These are phyloP conservation scores for Perkinsus olseni DNA, from an alignment of 169 alveolate genomes.

Conservation along the genomic window DNA sequence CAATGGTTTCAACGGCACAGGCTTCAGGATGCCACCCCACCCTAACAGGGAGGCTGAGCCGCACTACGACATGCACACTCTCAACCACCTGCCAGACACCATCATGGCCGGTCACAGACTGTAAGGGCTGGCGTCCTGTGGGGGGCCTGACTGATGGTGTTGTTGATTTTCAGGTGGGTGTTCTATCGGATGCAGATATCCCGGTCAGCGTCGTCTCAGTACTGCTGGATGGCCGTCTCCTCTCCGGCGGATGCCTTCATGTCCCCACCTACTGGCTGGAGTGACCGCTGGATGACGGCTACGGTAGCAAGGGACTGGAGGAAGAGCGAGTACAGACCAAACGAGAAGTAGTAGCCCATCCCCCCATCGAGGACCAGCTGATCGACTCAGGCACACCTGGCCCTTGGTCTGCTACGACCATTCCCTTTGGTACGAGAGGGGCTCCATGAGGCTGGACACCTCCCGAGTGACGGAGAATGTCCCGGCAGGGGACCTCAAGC, in stretches of 20 bases:
- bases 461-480: not conserved
- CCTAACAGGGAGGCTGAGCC: not conserved
- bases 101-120: not conserved
- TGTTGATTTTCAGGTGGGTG: not conserved
- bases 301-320: not conserved
- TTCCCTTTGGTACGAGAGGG: not conserved
- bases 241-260: not conserved
- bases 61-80: not conserved
- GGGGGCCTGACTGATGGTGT: not conserved
- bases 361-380: no score
- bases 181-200: not conserved
- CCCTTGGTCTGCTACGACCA: not conserved
- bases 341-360: not conserved
- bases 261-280: not conserved
- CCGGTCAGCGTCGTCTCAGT: not conserved
- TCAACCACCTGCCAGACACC: not conserved
- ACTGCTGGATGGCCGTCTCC: not conserved
- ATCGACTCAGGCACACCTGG: not conserved
- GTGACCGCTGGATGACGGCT: not conserved
- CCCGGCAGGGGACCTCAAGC: not conserved
- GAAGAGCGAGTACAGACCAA: not conserved
- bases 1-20: not conserved
- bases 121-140: not conserved
- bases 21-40: not conserved
- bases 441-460: not conserved